Percentiles rank a stretch among this genome's conserved stretches.
These are phyloP conservation scores for Metschnikowia hibisci DNA, from an alignment of 805 yeast genomes.

Conservation along the genomic window DNA sequence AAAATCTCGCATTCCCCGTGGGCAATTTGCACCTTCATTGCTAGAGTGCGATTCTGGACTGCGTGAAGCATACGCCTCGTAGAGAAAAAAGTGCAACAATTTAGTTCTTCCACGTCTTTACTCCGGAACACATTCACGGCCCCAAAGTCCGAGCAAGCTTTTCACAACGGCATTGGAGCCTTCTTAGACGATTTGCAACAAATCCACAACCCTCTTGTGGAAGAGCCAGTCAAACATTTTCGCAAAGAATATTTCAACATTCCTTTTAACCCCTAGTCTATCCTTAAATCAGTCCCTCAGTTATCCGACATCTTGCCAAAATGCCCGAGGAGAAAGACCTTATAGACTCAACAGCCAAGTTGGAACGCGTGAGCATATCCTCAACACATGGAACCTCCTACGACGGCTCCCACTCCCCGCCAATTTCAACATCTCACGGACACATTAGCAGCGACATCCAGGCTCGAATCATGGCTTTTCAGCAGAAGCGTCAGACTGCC, in stretches of 20 bases:
- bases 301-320: background rate
- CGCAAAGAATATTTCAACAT: background rate
- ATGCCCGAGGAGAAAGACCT: constrained; percentile 14
- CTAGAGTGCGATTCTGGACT: constrained; percentile 1
- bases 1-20: too few species aligned
- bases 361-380: constrained; percentile 14
- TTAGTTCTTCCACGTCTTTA: background rate
- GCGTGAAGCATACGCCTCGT: constrained; percentile 5
- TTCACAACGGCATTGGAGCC: background rate
- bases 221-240: background rate
- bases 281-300: background rate
- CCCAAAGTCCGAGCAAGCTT: background rate
- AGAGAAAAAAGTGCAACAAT: constrained; percentile 4
- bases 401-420: constrained; percentile 18
- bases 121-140: background rate
- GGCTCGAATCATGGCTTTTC: constrained; percentile 83
- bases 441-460: constrained; percentile 69
- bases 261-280: background rate
- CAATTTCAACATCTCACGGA: constrained; percentile 19
- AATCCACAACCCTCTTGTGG: background rate
- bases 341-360: constrained; percentile 13
- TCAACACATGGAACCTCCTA: constrained; percentile 13
- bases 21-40: background rate
- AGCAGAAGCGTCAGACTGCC: constrained; percentile 55
- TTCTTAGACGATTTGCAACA: background rate